These are phyloP conservation scores for Eucalyptus albens DNA, from an alignment of 345 rosid genomes.

Conservation along the genomic window DNA sequence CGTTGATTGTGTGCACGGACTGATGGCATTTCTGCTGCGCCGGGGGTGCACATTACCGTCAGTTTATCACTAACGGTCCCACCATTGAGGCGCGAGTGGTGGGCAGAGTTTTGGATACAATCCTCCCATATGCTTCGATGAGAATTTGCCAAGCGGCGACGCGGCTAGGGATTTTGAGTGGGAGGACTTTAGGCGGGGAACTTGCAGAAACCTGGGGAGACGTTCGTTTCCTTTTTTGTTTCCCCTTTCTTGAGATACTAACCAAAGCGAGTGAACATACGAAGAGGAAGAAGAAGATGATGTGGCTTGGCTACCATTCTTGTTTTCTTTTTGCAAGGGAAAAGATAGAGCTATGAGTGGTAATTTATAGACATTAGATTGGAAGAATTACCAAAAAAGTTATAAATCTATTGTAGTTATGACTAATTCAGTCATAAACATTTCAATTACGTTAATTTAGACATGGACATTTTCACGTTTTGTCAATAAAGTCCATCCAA, in stretches of 20 bases:
- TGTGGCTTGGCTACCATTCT: too few relatives aligned
- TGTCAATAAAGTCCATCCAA: too few relatives aligned
- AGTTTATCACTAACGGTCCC: neutral
- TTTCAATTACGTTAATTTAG: too few relatives aligned
- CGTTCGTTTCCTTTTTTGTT: neutral
- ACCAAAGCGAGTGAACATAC: neutral
- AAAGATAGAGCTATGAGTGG: neutral
- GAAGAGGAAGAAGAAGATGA: neutral
- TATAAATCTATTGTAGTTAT: too few relatives aligned
- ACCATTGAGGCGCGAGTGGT: neutral
- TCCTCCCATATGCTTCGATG: constrained; percentile 5
- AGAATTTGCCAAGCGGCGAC: neutral
- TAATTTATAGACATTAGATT: neutral
- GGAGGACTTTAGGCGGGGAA: neutral
- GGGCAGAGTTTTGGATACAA: neutral
- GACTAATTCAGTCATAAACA: too few relatives aligned
- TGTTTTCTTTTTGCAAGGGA: neutral
- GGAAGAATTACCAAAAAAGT: neutral
- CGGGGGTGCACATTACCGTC: neutral
- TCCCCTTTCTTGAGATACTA: neutral
- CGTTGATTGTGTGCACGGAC: neutral
- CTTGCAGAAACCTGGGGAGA: neutral
- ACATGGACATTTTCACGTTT: too few relatives aligned
- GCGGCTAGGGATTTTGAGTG: neutral
- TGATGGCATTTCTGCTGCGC: neutral